Evolutionary conservation across 306 rosid genomes (phyloP), one percentile per base, ranked within the genome.

Genomic region (Dalbergia cultrata): DNA sequence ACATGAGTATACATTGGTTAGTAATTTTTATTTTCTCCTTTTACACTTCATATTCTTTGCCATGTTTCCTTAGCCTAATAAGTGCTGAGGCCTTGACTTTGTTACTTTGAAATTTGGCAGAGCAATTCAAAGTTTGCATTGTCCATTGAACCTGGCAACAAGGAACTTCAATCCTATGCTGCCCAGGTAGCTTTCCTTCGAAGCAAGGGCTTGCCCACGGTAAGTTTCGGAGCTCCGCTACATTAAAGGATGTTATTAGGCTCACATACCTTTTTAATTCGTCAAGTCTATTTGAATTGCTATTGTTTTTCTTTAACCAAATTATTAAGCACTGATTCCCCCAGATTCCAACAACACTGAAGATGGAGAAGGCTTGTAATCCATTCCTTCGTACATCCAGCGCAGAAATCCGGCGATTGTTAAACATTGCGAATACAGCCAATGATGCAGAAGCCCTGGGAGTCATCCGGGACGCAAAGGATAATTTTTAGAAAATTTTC

Each of bases 1-100:
- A 72, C 99, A 95, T 45, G 97, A 93, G 70, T 93, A 95, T 84
- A 93, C 99, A 17, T 76, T 93, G 97, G 98, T 95, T 52, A 76
- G 94, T 81, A 61, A 45, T 56, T 54, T 72, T 49, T 65, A 45
- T 56, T 54, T 72, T 49, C 31, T 58, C 33, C 54, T 58, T 70
- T 13, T 21, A 1, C 17, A 44, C 71, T 53, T 60, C n/a, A n/a
- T 67, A n/a, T 82, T 56, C 33, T 82, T 62, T 56, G 63, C 69
- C 26, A 33, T 62, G 43, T 47, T 67, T 76, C 49, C 31, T 49
- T 45, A 14, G 34, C 74, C 60, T 1, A 52, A 68, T 1, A 52
- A 68, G 65, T 67, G 33, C 67, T 8, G 35, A 13, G 67, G 44
- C 44, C 62, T 76, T 90, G 72, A 86, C 82, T 63, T 44, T 57